Conservation (phyloP, 176 grass and related monocot species). For the Eremochloa ophiuroides region DNA sequence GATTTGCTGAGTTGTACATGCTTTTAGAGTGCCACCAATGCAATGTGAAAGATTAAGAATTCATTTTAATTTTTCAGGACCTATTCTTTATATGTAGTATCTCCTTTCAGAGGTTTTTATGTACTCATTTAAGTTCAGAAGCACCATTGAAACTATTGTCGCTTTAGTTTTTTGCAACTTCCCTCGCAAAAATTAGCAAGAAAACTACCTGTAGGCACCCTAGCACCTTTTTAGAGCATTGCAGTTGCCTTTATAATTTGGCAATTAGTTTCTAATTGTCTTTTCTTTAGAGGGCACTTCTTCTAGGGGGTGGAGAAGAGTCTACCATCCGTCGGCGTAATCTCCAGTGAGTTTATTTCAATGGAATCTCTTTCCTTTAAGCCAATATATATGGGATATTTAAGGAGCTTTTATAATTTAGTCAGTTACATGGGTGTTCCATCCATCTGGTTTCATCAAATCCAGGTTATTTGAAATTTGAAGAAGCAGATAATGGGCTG, state of each 20-base stretch:
- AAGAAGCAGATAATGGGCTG: background rate
- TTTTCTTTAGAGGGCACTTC: slow-evolving; percentile 67
- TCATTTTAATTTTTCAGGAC: background rate
- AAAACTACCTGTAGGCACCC: background rate
- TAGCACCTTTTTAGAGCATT: background rate
- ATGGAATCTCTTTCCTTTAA: slow-evolving; percentile 11
- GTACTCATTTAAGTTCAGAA: background rate
- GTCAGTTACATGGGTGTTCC: background rate
- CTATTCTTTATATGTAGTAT: background rate
- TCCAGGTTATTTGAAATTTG: background rate
- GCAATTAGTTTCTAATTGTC: slow-evolving; percentile 25
- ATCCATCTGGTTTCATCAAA: background rate
- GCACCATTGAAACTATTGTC: background rate
- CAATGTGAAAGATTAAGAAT: background rate
- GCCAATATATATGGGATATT: background rate
- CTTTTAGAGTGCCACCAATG: background rate
- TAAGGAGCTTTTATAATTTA: background rate
- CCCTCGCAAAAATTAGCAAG: background rate
- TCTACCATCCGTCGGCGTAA: slow-evolving; percentile 59
- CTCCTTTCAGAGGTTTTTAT: background rate
- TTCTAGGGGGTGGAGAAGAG: slow-evolving; percentile 66
- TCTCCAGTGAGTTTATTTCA: slow-evolving; percentile 56
- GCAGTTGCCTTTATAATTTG: background rate
- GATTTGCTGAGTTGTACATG: background rate
- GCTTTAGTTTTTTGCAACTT: background rate